Evolutionary conservation across 352 stramenopile genomes (phyloP).

Genomic region (Phytophthora nicotianae): DNA sequence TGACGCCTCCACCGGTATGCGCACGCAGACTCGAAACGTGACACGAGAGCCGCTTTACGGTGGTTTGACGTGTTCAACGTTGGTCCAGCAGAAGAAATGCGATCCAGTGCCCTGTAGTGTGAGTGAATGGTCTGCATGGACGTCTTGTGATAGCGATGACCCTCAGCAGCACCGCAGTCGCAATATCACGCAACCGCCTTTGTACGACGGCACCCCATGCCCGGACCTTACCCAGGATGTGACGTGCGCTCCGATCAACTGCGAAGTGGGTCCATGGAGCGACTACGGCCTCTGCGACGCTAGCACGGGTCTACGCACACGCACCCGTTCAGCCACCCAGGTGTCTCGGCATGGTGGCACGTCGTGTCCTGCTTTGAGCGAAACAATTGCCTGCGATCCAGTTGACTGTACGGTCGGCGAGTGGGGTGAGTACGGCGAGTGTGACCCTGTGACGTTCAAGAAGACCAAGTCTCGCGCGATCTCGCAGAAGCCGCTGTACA

Average conservation of each 20-base stretch:
- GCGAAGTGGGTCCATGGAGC: conserved; percentile 41
- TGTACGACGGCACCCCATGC: conserved; percentile 42
- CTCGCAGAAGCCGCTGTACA: conserved; percentile 39
- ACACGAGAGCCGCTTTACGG: conserved; percentile 43
- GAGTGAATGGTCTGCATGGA: conserved; percentile 53
- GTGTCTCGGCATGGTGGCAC: conserved; percentile 35
- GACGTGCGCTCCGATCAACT: conserved; percentile 52
- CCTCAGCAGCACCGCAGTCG: conserved; percentile 43
- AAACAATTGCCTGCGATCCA: conserved; percentile 49
- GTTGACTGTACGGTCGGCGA: conserved; percentile 49
- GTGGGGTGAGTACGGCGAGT: conserved; percentile 50
- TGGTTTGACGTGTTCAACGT: conserved; percentile 36
- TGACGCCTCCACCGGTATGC: conserved; percentile 42
- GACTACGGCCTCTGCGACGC: conserved; percentile 55
- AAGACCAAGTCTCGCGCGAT: conserved; percentile 53
- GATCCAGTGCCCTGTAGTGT: conserved; percentile 50
- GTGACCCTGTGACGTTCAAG: conserved; percentile 48
- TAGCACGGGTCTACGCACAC: conserved; percentile 41
- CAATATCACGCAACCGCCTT: conserved; percentile 34
- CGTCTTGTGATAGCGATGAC: conserved; percentile 57
- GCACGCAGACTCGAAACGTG: conserved; percentile 42
- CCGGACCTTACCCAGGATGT: conserved; percentile 40
- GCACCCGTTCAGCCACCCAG: conserved; percentile 35
- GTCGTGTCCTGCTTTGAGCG: conserved; percentile 35
- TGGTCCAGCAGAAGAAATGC: conserved; percentile 52